Evolutionary conservation across 257 asterid species (phyloP).

Genomic region (Capsicum chinense): DNA sequence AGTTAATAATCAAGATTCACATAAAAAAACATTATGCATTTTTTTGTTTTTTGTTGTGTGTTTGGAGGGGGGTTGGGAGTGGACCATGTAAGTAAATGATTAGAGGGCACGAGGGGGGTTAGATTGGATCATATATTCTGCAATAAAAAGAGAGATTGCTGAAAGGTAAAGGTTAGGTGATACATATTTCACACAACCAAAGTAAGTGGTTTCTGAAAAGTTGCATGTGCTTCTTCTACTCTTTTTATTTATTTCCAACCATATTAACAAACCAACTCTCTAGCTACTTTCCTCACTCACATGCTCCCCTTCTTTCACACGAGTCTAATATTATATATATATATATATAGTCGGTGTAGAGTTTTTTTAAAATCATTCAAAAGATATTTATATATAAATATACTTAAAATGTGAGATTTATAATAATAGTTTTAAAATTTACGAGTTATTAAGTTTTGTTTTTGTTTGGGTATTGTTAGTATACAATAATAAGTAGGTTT

Average conservation of each 20-base stretch:
- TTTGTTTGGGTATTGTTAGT: too few species aligned
- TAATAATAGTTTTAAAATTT: too few species aligned
- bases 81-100: conserved; percentile 33
- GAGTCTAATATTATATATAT: neutral
- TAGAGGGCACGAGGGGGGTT: conserved; percentile 1
- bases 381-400: neutral
- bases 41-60: too few species aligned
- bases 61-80: neutral
- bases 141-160: conserved; percentile 30
- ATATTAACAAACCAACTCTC: neutral
- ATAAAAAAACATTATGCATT: neutral
- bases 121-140: conserved; percentile 10
- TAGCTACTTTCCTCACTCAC: neutral
- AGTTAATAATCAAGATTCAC: neutral
- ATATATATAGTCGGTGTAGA: too few species aligned
- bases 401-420: neutral
- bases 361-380: neutral
- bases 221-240: conserved; percentile 32
- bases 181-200: conserved; percentile 26
- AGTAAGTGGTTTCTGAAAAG: conserved; percentile 45
- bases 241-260: too few species aligned
- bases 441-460: too few species aligned
- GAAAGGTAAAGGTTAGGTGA: conserved; percentile 40
- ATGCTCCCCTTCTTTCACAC: neutral
- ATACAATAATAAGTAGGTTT: too few species aligned